Conservation (phyloP, 2,329 filamentous ascomycete genomes). For the Fusarium sp. region DNA sequence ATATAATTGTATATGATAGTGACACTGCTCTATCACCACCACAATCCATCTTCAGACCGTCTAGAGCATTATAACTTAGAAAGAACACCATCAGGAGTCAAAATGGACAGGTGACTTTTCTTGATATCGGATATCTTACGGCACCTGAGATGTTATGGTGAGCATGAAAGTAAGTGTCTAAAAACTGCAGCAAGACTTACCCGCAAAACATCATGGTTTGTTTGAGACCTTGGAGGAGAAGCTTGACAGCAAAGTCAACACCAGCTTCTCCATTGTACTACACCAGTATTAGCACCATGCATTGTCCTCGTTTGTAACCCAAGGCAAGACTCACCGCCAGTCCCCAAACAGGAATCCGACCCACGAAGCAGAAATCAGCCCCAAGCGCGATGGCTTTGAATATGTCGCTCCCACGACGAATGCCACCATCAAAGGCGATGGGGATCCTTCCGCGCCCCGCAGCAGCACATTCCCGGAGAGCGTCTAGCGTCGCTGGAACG, state of each 20-base stretch:
- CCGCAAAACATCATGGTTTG: neutral
- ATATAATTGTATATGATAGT: no score
- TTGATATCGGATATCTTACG: neutral
- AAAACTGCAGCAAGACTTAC: neutral
- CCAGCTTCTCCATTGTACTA: neutral
- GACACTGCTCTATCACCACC: no score
- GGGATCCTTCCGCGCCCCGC: conserved; percentile 6
- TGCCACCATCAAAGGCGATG: conserved; percentile 15
- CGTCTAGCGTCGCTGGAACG: conserved; percentile 36
- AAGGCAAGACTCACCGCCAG: neutral
- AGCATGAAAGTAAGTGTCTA: neutral
- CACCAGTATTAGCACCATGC: neutral
- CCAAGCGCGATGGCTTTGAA: neutral
- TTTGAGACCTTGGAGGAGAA: neutral
- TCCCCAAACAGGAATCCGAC: neutral
- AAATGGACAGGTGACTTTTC: neutral
- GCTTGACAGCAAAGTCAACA: neutral
- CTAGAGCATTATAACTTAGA: neutral
- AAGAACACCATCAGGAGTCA: neutral
- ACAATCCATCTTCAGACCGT: no score
- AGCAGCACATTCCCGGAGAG: conserved; percentile 16
- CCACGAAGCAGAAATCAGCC: neutral
- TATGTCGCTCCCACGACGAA: conserved; percentile 9
- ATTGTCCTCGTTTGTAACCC: neutral
- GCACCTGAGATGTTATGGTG: neutral